A percentile compares a stretch with the other conserved stretches of the same genome.
These are phyloP conservation scores for Rosa hybrid DNA, from an alignment of 331 rosid species.

Conservation along the genomic window DNA sequence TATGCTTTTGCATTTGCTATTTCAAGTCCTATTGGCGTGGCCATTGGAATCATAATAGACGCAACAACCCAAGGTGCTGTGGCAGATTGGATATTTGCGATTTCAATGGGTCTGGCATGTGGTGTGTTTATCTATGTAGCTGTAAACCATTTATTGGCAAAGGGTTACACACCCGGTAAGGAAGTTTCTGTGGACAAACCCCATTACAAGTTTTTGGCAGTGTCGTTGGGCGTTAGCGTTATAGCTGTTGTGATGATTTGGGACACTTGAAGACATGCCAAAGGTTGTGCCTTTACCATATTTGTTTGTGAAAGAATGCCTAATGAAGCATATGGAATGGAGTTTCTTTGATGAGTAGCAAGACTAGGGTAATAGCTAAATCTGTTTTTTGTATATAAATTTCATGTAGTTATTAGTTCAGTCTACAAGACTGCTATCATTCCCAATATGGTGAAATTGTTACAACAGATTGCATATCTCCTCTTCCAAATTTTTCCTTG, in stretches of 20 bases:
- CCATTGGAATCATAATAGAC: conserved; percentile 74
- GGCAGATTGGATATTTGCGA: conserved; percentile 83
- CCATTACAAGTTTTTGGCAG: conserved; percentile 61
- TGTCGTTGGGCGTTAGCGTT: conserved; percentile 67
- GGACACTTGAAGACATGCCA: conserved; percentile 55
- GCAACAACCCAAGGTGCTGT: conserved; percentile 66
- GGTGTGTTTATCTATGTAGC: conserved; percentile 87
- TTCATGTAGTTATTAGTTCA: neutral
- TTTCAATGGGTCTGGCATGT: conserved; percentile 86
- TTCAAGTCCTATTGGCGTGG: conserved; percentile 84
- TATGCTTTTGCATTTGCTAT: conserved; percentile 85
- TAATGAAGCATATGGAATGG: neutral
- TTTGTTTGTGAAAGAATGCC: neutral
- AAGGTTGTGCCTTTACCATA: neutral
- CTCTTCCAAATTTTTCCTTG: neutral
- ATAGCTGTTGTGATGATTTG: conserved; percentile 90
- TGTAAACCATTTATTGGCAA: conserved; percentile 66
- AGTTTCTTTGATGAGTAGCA: neutral
- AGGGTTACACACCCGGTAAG: conserved; percentile 57
- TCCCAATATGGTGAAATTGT: neutral
- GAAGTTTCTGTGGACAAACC: conserved; percentile 42
- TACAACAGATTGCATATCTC: neutral
- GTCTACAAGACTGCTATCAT: neutral
- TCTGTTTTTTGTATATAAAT: neutral
- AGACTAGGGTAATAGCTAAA: neutral